These are phyloP conservation scores for Xanthoparmelia taractica DNA, from an alignment of 495 filamentous ascomycete species.

Conservation along the genomic window DNA sequence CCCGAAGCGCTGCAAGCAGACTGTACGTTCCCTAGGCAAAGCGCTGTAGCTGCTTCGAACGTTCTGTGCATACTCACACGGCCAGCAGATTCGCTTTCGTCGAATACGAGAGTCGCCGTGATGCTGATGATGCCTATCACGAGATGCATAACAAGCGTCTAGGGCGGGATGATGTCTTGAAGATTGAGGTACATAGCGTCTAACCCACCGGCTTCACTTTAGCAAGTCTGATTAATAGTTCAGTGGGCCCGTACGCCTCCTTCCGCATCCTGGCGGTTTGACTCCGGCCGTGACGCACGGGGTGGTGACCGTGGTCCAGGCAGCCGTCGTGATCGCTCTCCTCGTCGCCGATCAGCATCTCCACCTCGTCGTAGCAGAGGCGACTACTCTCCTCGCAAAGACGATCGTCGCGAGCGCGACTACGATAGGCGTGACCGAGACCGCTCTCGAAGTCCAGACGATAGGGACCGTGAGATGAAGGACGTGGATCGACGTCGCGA, in stretches of 20 bases:
- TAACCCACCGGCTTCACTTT: neutral
- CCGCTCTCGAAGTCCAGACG: constrained; percentile 51
- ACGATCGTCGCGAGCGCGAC: constrained; percentile 77
- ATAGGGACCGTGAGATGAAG: constrained; percentile 67
- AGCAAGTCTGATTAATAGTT: constrained; percentile 18
- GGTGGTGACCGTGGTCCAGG: constrained; percentile 56
- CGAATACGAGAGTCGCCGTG: constrained; percentile 97
- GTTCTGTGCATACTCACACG: constrained; percentile 20
- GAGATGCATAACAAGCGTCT: constrained; percentile 99
- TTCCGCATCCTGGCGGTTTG: constrained; percentile 97
- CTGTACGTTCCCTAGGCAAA: constrained; percentile 58
- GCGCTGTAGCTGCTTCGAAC: neutral
- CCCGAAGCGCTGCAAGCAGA: constrained; percentile 81
- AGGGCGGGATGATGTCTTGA: constrained; percentile 88
- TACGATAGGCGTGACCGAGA: constrained; percentile 64
- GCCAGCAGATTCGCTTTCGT: constrained; percentile 87
- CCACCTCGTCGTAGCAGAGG: constrained; percentile 69
- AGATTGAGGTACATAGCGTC: constrained; percentile 74
- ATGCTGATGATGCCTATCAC: constrained; percentile 98
- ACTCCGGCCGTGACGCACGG: constrained; percentile 66
- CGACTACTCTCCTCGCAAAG: constrained; percentile 84
- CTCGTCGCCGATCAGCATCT: constrained; percentile 66
- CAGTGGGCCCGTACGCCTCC: constrained; percentile 98
- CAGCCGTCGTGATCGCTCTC: constrained; percentile 55
- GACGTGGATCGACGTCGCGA: constrained; percentile 61